phyloP scores from a whole-genome alignment of 345 rosid genomes.

The Theobroma cacao region DNA sequence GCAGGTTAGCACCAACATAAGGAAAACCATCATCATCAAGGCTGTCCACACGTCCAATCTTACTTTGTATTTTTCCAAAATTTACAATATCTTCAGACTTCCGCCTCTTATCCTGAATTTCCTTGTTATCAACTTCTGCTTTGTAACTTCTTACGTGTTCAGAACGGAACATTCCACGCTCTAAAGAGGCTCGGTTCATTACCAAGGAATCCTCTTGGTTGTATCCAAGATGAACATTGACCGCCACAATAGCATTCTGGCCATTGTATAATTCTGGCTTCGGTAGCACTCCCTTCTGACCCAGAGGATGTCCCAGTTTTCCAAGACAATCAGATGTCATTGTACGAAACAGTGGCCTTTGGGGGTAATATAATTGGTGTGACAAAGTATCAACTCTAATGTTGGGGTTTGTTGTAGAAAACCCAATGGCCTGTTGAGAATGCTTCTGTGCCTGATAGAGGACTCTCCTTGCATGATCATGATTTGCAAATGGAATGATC shows the following conservation, averaged over 20 bases:
- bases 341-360: constrained; percentile 81
- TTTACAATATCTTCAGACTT: constrained; percentile 54
- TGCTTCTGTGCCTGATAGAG: constrained; percentile 91
- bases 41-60: constrained; percentile 75
- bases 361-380: constrained; percentile 81
- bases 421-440: constrained; percentile 89
- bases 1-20: constrained; percentile 72
- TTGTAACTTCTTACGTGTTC: constrained; percentile 89
- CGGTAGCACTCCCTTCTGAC: constrained; percentile 35
- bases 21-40: constrained; percentile 94
- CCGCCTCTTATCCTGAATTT: constrained; percentile 51
- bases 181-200: constrained; percentile 86
- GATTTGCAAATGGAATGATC: constrained; percentile 84
- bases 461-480: constrained; percentile 86
- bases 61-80: constrained; percentile 72
- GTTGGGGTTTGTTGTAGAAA: constrained; percentile 76
- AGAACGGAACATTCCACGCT: constrained; percentile 89
- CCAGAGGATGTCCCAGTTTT: constrained; percentile 38
- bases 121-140: constrained; percentile 83
- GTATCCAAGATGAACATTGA: constrained; percentile 87
- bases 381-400: constrained; percentile 79
- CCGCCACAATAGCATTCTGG: constrained; percentile 93
- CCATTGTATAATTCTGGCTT: constrained; percentile 74
- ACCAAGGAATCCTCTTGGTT: constrained; percentile 94
- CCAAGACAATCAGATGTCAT: constrained; percentile 70